Base-by-base conservation (phyloP, 1,139 yeast species). In the Meyerozyma athensensis region DNA sequence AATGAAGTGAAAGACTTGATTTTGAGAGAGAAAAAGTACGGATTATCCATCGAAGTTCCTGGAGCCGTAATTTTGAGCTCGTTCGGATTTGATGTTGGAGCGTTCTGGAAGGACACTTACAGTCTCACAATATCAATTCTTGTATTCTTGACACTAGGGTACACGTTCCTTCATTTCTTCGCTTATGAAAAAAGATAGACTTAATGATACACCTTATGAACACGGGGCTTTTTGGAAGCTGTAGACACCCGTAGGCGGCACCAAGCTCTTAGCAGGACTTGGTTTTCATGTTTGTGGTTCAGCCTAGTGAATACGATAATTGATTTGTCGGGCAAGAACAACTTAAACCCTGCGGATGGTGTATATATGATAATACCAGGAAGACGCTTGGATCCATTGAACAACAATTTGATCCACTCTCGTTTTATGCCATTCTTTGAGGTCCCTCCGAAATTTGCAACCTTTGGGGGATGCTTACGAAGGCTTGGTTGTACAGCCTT, bases 11-110 rank as follows among this genome's bases (percentile, higher is more conserved):
- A 81, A 53, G 86, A 86, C 36, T 71, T 92, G 54, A 81, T 87
- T 9, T 70, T 92, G 50, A 80, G 79, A 46, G 98, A 92, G 56
- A 81, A 81, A 56, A 92, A 92, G 60, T 92, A 81, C 53, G 98
- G 98, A 0, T 72, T 92, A 32, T 85, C 92, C 36, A 92, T 92
- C 48, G 96, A 89, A 59, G 95, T 92, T n/a, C 98, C 98, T 0
- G 98, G 98, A 5, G 97, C 98, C 2, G 94, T 95, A 1, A 92
- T 92, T 43, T 72, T 92, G 48, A 85, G 95, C 49, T 89, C 97
- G 0, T 92, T 92, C 67, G 98, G 98, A 0, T 92, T 92, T 59
- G 77, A 86, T 46, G 90, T 86, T 14, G 77, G 80, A 28, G 94
- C 92, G 2, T 74, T 86, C 44, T 64, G 78, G 63, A 65, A 68